Evolutionary conservation across 1,284 basidiomycete genomes (phyloP), one percentile per base, ranked within the genome.

Genomic region (Jaminaea rosea): DNA sequence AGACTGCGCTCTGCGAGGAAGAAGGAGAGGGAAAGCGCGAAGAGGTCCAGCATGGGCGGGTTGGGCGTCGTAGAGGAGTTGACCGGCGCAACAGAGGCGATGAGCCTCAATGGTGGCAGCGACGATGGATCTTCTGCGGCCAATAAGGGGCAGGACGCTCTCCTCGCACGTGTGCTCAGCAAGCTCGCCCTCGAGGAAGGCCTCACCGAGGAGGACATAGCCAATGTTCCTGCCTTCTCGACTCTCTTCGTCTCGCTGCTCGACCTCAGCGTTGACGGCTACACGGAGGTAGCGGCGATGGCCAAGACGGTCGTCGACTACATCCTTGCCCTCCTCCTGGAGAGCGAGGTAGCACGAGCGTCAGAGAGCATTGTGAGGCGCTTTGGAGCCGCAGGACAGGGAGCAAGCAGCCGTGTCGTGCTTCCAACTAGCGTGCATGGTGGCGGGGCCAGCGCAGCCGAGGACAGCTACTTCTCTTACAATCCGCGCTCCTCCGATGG

Each of bases 221-320:
- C 62, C 4, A 72, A 92, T 6, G 78, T 96, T 23, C 87, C 87
- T 1, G 88, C 86, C 0, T 90, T 92, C 78, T 90, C 88, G 79
- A 90, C 90, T 24, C 87, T 97, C 62, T 94, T 89, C 68, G 85
- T 86, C 28, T 82, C 87, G 2, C 80, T 98, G 9, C 79, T 97
- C 50, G 92, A 97, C 75, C 79, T 98, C 9, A 89, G 89, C 1
- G 85, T 86, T 9, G 94, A 98, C 69, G 87, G 92, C 0, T 89
- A 93, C 69, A 83, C 86, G 45, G 92, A 97, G 71, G 90, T 98
- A 3, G 86, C 89, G 0, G 84, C 86, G 6, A 83, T 88, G 67
- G 91, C 92, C 0, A 85, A 87, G 67, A 93, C 88, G 0, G 84
- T 96, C 19, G 82, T 92, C 42, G 93, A 98, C 76, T 94, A 92